Evolutionary conservation across 129 eudicot genomes (phyloP).

Genomic region (Lonicera japonica): DNA sequence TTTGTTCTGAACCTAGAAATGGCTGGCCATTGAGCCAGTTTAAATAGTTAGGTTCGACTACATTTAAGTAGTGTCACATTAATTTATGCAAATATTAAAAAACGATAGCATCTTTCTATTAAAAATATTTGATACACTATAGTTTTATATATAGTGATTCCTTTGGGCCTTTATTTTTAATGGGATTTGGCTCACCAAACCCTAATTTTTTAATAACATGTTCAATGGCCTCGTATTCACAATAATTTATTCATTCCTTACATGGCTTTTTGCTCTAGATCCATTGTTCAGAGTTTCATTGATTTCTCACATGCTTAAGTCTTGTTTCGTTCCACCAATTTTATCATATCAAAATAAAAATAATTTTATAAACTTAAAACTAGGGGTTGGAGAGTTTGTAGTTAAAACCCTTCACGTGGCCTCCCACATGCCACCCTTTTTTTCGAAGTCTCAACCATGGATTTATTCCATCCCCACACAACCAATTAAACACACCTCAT

Average conservation of each 20-base stretch:
- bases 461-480: slow-evolving; percentile 5
- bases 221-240: neutral
- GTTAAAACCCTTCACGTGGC: slow-evolving; percentile 36
- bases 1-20: too few relatives aligned
- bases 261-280: slow-evolving; percentile 25
- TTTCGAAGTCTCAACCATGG: slow-evolving; percentile 3
- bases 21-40: too few relatives aligned
- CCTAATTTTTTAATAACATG: neutral
- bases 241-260: slow-evolving; percentile 15
- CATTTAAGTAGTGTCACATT: too few relatives aligned
- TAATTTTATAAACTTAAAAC: slow-evolving; percentile 2
- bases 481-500: neutral
- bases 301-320: slow-evolving; percentile 32
- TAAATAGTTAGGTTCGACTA: too few relatives aligned
- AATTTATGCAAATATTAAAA: too few relatives aligned
- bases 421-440: slow-evolving; percentile 25
- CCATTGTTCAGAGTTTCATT: slow-evolving; percentile 35
- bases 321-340: slow-evolving; percentile 10
- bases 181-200: slow-evolving; percentile 11
- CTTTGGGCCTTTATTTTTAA: slow-evolving; percentile 1
- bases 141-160: neutral
- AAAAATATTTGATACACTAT: too few relatives aligned
- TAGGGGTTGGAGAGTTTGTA: slow-evolving; percentile 15
- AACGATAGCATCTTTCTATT: too few relatives aligned
- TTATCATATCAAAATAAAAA: slow-evolving; percentile 14